Evolutionary conservation across 139 green algal species (phyloP), one percentile per base, ranked within the genome.

Genomic region (Bryopsis sp.): DNA sequence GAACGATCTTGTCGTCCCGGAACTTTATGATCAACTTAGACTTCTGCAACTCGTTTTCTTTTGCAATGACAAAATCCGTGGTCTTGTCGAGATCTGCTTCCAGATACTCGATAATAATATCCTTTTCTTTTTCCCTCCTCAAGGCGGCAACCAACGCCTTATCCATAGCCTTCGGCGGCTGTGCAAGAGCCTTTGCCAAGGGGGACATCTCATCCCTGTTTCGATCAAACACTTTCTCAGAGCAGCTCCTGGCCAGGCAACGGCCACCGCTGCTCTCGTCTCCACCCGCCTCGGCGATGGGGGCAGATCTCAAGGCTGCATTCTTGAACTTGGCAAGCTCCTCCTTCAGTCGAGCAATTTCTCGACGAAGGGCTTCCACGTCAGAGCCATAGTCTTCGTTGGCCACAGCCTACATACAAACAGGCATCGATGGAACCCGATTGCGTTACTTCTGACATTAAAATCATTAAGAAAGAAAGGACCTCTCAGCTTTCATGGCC

Each of bases 1-100:
- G 39, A 47, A 47, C 7, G 26, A 65, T 65, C n/a, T 65, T 65
- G 6, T 65, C 58, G 31, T 65, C 58, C 31, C 43, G 39, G 29
- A 65, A 39, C 24, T 65, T 65, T 6, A 6, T 22, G 43, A 65
- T 65, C 28, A 65, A 39, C 28, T 43, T 65, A 33, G 39, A 39
- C 31, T 65, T 39, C 43, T 33, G 39, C 19, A 65, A 47, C n/a
- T 65, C 58, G n/a, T 33, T 65, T 43, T 65, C 15, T 43, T 65
- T 65, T 32, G 43, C 43, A 26, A 47, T 33, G 32, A 65, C 26
- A 46, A 33, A 31, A 65, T 31, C 39, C 24, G 39, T 31, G 31
- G 43, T 31, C 39, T 47, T 31, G 15, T 47, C 3, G n/a, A 65
- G 39, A 11, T 65, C 58, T 43, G 39, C 58, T 35, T 31, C 39